A percentile compares a stretch with the other conserved stretches of the same genome.
These are phyloP conservation scores for Talaromyces nanjingensis DNA, from an alignment of 495 filamentous ascomycete genomes.

Conservation along the genomic window DNA sequence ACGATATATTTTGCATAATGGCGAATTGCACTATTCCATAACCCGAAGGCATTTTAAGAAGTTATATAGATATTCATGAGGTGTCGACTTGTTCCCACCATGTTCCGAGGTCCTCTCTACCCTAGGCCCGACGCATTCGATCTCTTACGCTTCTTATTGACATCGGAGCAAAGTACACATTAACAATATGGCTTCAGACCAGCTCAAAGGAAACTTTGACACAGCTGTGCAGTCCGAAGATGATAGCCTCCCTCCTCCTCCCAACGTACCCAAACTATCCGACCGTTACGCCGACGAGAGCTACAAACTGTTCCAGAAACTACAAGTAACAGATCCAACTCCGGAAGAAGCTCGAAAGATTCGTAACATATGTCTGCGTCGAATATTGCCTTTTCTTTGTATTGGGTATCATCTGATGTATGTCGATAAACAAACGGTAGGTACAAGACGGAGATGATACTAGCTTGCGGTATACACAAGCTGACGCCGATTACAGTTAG, in stretches of 20 bases:
- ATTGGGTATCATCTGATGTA: slow-evolving; percentile 41
- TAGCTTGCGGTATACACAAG: too few relatives aligned
- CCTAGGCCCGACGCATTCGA: not conserved
- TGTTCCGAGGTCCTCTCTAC: not conserved
- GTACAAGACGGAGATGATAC: too few relatives aligned
- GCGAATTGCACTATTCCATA: slow-evolving; percentile 8
- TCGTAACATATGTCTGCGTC: slow-evolving; percentile 31
- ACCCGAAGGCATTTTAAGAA: not conserved
- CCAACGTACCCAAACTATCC: slow-evolving; percentile 22
- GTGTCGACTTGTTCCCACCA: not conserved
- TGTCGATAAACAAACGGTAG: slow-evolving; percentile 37
- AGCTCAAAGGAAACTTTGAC: not conserved
- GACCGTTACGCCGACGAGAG: slow-evolving; percentile 35
- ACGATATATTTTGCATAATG: slow-evolving; percentile 10
- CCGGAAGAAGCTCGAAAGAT: slow-evolving; percentile 27
- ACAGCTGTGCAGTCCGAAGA: not conserved
- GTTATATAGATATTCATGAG: not conserved
- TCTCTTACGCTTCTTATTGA: not conserved
- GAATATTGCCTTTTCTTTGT: slow-evolving; percentile 35
- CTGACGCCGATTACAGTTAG: slow-evolving; percentile 20
- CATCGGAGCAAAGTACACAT: not conserved
- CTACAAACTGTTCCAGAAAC: slow-evolving; percentile 34
- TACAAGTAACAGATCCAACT: slow-evolving; percentile 29
- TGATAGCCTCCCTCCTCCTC: slow-evolving; percentile 2
- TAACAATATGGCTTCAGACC: not conserved